Evolutionary conservation across 108 stramenopile genomes (phyloP).

Genomic region (Cyclotella cryptica): DNA sequence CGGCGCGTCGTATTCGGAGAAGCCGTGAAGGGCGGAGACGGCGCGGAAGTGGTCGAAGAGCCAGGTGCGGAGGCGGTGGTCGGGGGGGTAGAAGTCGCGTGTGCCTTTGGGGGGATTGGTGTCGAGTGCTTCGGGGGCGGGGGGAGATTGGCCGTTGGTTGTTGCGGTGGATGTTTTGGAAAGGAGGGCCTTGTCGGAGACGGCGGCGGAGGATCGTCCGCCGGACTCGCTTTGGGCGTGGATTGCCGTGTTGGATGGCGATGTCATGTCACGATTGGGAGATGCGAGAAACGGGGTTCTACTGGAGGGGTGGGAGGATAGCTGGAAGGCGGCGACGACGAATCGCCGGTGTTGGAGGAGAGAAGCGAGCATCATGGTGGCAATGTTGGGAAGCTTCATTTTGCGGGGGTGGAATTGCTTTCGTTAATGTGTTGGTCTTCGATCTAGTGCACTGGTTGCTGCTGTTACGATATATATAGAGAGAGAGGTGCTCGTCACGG

Average conservation of each 20-base stretch:
- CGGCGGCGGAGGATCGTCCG: conserved; percentile 78
- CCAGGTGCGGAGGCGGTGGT: conserved; percentile 93
- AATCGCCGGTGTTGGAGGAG: conserved; percentile 20
- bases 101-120: conserved; percentile 97
- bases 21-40: conserved; percentile 84
- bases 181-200: conserved; percentile 69
- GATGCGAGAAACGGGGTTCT: neutral
- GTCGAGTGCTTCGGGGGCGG: conserved; percentile 61
- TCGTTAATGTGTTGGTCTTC: neutral
- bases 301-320: neutral
- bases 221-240: conserved; percentile 13
- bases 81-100: conserved; percentile 97
- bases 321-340: conserved; percentile 35
- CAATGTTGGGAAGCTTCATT: conserved; percentile 25
- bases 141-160: neutral
- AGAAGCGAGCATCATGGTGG: conserved; percentile 26
- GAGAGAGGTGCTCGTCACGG: too few species aligned
- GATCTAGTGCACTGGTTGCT: neutral
- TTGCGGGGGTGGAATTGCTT: neutral
- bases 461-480: too few species aligned
- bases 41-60: conserved; percentile 93
- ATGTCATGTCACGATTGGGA: neutral
- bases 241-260: neutral
- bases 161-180: conserved; percentile 9
- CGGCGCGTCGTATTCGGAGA: conserved; percentile 98